Base-by-base conservation (phyloP, 1,284 basidiomycete species). In the Cutaneotrichosporon mucoides region DNA sequence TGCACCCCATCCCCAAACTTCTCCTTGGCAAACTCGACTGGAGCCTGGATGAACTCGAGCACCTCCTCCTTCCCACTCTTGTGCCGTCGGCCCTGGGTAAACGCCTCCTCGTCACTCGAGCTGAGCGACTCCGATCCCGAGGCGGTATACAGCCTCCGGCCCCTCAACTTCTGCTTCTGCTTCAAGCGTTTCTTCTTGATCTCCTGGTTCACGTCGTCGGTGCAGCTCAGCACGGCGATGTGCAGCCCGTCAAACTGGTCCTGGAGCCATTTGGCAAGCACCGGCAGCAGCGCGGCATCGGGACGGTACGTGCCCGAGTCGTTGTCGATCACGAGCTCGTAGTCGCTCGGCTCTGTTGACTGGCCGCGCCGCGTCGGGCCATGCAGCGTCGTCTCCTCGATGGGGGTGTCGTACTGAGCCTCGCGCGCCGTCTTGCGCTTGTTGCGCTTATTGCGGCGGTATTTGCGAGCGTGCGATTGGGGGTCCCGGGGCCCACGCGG, bases 201-300 rank as follows among this genome's bases (percentile, higher is more conserved):
- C 66, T 73, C 66, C 41, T 67, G 61, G 36, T 75, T 62, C 42
- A 77, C 80, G 38, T 85, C 81, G 66, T 90, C 87, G 59, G 83
- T 82, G 54, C 82, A 80, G 61, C 83, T 81, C 68, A 84, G 78
- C 35, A 83, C 84, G 55, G 82, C 70, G 36, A 90, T 80, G 42
- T 70, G 76, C 58, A 89, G 80, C 4, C 85, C 85, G 12, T 83
- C 80, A 69, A 90, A 88, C 71, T 90, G 90, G 66, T 82, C 81
- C 75, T 87, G 62, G 37, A 83, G 71, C 40, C 73, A 82, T 46
- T 70, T 64, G 45, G 76, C 68, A 34, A 82, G 67, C 1, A 74
- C 57, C 6, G 81, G 79, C 10, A 82, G 68, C 24, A 81, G 71
- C 34, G 79, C 72, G 41, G 70, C 73, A 52, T 76, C 69, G 2